phyloP scores from a whole-genome alignment of 768 basidiomycete species.

The Phanerochaete carnosa region DNA sequence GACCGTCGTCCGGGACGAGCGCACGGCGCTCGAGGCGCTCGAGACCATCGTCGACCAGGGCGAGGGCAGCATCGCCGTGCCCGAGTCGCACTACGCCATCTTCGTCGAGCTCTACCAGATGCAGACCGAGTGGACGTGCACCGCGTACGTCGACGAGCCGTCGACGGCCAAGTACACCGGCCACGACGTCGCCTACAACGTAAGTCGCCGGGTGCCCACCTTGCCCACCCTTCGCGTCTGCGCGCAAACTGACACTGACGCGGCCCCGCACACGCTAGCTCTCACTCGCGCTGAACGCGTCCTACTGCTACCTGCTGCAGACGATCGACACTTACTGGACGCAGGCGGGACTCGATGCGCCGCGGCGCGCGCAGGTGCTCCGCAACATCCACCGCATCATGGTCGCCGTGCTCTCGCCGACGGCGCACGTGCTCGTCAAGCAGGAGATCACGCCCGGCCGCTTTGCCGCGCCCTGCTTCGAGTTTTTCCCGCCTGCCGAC shows the following conservation, averaged over 20 bases:
- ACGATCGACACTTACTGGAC: constrained; percentile 15
- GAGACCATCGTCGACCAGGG: constrained; percentile 19
- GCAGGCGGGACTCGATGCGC: not conserved
- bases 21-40: constrained; percentile 12
- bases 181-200: not conserved
- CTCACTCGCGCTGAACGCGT: constrained; percentile 15
- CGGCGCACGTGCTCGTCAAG: constrained; percentile 12
- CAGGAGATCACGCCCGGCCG: constrained; percentile 1
- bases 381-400: constrained; percentile 14
- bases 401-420: constrained; percentile 11
- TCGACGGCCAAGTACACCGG: constrained; percentile 4
- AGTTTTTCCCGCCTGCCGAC: constrained; percentile 10
- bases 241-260: too few relatives aligned
- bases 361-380: constrained; percentile 1
- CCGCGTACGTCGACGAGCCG: constrained; percentile 7
- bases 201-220: constrained; percentile 1
- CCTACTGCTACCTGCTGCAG: constrained; percentile 18
- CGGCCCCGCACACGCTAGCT: constrained; percentile 9
- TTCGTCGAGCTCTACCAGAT: constrained; percentile 16
- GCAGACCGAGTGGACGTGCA: constrained; percentile 11
- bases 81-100: constrained; percentile 18
- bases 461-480: constrained; percentile 14
- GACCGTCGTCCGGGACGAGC: constrained; percentile 11
- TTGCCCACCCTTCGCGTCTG: not conserved
- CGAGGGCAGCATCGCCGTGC: constrained; percentile 17